Percentiles rank a stretch among this genome's conserved stretches.
Evolutionary conservation across 2,329 filamentous ascomycete species (phyloP).

Genomic region (Trichoderma asperellum): DNA sequence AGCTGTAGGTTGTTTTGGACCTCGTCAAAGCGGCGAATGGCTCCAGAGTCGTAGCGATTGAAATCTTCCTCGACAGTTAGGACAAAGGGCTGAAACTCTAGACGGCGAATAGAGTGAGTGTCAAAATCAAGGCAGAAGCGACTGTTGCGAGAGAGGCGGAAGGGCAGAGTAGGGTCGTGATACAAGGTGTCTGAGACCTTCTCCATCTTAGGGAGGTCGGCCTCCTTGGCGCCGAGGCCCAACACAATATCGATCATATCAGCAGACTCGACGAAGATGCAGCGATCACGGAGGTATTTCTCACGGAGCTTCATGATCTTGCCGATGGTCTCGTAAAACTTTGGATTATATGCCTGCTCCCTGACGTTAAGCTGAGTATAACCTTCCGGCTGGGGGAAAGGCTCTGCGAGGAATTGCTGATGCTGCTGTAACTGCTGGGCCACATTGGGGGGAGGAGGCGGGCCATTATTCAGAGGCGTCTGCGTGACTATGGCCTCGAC

Average conservation of each 20-base stretch:
- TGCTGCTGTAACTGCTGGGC: conserved; percentile 6
- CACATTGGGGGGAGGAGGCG: conserved; percentile 23
- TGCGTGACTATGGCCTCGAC: conserved; percentile 32
- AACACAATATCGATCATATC: conserved; percentile 36
- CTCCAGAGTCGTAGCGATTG: conserved; percentile 39
- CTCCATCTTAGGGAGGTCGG: conserved; percentile 34
- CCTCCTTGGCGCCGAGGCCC: conserved; percentile 36
- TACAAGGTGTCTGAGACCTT: conserved; percentile 34
- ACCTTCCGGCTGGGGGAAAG: conserved; percentile 10
- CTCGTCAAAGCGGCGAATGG: conserved; percentile 38
- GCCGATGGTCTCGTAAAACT: conserved; percentile 37
- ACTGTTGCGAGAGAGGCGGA: conserved; percentile 35
- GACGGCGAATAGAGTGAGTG: conserved; percentile 35
- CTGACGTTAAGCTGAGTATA: conserved; percentile 34
- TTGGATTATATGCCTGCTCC: conserved; percentile 33
- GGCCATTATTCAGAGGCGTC: conserved; percentile 15
- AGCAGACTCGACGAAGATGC: conserved; percentile 35
- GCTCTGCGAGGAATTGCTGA: conserved; percentile 13
- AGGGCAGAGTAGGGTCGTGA: conserved; percentile 38
- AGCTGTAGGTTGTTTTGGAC: conserved; percentile 37
- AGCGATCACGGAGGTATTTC: conserved; percentile 35
- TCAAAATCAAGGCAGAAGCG: conserved; percentile 38
- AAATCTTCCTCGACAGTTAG: conserved; percentile 39
- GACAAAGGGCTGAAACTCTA: conserved; percentile 39
- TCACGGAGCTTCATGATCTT: conserved; percentile 35